Percentiles rank a stretch among this genome's conserved stretches.
These are phyloP conservation scores for Lomentospora prolificans DNA, from an alignment of 2,329 filamentous ascomycete species.

Conservation along the genomic window DNA sequence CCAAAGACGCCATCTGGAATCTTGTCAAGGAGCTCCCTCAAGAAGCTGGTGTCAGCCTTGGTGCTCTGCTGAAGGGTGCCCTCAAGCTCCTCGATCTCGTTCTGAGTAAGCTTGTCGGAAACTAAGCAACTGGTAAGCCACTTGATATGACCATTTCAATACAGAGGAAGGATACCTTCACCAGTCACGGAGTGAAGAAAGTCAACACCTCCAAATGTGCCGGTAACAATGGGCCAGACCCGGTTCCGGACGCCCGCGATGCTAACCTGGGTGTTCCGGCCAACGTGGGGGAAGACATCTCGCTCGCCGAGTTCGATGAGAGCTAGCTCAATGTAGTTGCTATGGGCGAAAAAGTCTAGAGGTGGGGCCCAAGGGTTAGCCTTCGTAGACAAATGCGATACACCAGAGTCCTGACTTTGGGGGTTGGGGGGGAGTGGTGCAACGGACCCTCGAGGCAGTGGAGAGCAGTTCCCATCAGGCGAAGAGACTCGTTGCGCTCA, in stretches of 20 bases:
- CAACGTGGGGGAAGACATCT: constrained; percentile 80
- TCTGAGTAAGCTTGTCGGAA: constrained; percentile 82
- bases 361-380: neutral
- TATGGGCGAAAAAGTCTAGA: constrained; percentile 79
- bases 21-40: constrained; percentile 71
- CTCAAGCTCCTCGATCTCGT: constrained; percentile 81
- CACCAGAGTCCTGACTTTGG: neutral
- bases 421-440: constrained; percentile 11
- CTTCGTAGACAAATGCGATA: neutral
- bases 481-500: constrained; percentile 81
- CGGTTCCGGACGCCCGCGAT: constrained; percentile 54
- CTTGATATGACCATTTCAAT: neutral
- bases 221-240: constrained; percentile 78
- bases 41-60: constrained; percentile 58
- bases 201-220: constrained; percentile 90
- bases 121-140: constrained; percentile 31
- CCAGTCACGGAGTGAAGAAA: constrained; percentile 81
- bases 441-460: constrained; percentile 85
- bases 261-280: constrained; percentile 59
- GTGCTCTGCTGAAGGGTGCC: constrained; percentile 61
- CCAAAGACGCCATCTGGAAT: constrained; percentile 76
- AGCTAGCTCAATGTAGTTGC: constrained; percentile 83
- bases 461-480: constrained; percentile 75
- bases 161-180: constrained; percentile 33
- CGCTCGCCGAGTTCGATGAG: constrained; percentile 77